Evolutionary conservation across 495 filamentous ascomycete genomes (phyloP).

Genomic region (Hypoxylon cercidicola): DNA sequence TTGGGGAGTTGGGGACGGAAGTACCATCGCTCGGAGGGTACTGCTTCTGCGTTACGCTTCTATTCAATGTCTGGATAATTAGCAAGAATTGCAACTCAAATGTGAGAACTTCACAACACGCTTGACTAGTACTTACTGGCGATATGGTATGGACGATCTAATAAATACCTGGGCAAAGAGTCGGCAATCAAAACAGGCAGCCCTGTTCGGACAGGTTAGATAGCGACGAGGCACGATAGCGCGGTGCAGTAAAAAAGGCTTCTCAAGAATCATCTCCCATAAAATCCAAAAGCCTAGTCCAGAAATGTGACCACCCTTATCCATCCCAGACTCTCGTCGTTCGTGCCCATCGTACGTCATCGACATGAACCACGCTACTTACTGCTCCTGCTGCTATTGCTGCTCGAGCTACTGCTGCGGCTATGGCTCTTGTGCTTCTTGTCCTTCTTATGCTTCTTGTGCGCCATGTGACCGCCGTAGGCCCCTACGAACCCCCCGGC

Average conservation of each 20-base stretch:
- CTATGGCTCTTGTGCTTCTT: slow-evolving; percentile 44
- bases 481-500: slow-evolving; percentile 23
- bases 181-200: no score
- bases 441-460: slow-evolving; percentile 46
- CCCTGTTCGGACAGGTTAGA: no score
- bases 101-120: no score
- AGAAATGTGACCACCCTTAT: background rate
- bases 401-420: slow-evolving; percentile 40
- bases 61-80: no score
- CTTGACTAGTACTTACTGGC: no score
- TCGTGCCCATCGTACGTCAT: background rate
- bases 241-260: no score
- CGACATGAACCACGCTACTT: background rate
- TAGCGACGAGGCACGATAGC: no score
- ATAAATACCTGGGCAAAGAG: no score
- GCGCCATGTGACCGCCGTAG: slow-evolving; percentile 28
- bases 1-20: background rate
- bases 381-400: slow-evolving; percentile 38
- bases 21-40: background rate
- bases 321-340: background rate
- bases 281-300: background rate
- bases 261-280: background rate
- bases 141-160: no score
- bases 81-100: no score
- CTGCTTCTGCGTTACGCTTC: no score